Conservation (phyloP, 108 stramenopile species). For the Nannochloropsis gaditana region DNA sequence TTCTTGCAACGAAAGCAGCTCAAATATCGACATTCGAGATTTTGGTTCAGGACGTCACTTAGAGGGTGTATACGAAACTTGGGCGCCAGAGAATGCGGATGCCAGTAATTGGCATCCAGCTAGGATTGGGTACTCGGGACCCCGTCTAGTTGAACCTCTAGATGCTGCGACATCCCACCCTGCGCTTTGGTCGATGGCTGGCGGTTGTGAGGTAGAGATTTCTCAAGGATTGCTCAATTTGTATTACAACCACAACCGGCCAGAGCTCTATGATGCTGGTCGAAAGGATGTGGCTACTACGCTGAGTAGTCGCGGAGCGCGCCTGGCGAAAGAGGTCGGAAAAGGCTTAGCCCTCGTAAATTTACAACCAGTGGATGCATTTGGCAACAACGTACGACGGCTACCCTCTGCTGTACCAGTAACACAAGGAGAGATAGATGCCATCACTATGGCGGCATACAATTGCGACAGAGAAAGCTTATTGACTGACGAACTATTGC, state of each 20-base stretch:
- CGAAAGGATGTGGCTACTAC: constrained; percentile 12
- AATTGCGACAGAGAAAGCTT: not conserved
- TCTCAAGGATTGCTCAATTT: not conserved
- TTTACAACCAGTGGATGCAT: not conserved
- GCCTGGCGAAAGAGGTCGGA: not conserved
- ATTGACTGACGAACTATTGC: not conserved
- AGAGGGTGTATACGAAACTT: not conserved
- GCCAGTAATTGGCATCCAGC: not conserved
- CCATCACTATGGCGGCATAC: not conserved
- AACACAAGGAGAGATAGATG: not conserved
- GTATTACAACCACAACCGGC: not conserved
- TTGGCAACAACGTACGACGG: not conserved
- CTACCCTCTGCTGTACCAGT: not conserved
- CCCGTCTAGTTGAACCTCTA: not conserved
- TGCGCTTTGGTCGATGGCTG: not conserved
- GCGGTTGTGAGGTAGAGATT: not conserved
- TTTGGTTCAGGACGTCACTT: constrained; percentile 8
- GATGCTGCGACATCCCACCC: not conserved
- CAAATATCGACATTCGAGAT: not conserved
- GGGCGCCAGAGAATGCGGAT: not conserved
- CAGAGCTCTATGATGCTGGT: not conserved
- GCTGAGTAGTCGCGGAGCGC: constrained; percentile 1
- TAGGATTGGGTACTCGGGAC: not conserved
- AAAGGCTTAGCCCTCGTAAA: not conserved
- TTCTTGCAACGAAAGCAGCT: not conserved